Evolutionary conservation across 495 filamentous ascomycete genomes (phyloP).

Genomic region (Rhypophila decipiens): DNA sequence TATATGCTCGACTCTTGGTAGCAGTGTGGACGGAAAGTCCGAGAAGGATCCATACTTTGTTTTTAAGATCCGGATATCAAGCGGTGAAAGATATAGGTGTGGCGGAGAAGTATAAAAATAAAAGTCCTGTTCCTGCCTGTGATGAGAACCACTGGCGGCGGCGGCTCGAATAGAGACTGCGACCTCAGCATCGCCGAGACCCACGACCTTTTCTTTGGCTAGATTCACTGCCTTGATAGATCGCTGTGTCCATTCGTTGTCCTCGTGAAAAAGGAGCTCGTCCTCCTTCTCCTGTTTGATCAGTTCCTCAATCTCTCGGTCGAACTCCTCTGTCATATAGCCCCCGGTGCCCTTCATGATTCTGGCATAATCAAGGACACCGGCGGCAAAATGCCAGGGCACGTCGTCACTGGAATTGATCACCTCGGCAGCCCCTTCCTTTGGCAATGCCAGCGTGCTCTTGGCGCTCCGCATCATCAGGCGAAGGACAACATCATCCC

Average conservation of each 20-base stretch:
- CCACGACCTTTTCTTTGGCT: constrained; percentile 60
- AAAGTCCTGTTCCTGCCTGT: constrained; percentile 43
- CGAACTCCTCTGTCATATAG: constrained; percentile 77
- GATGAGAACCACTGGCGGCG: constrained; percentile 3
- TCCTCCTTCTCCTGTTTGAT: constrained; percentile 75
- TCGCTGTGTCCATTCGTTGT: constrained; percentile 83
- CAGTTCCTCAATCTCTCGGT: constrained; percentile 69
- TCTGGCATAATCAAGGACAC: constrained; percentile 88
- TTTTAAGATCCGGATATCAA: constrained; percentile 94
- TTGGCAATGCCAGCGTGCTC: constrained; percentile 79
- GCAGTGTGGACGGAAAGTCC: constrained; percentile 78
- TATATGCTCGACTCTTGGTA: constrained; percentile 87
- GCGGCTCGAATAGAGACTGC: constrained; percentile 1
- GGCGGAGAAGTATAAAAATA: constrained; percentile 88
- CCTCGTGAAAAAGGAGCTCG: constrained; percentile 88
- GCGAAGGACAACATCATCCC: constrained; percentile 81
- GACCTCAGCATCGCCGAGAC: constrained; percentile 17
- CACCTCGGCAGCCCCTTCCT: constrained; percentile 66
- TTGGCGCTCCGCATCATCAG: constrained; percentile 71
- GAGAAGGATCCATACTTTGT: constrained; percentile 80
- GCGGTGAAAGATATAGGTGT: constrained; percentile 86
- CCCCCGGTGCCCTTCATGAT: constrained; percentile 91
- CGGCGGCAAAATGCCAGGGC: constrained; percentile 91
- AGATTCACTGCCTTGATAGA: constrained; percentile 65
- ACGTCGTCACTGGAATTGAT: constrained; percentile 63